Evolutionary conservation across 2,329 filamentous ascomycete genomes (phyloP).

Genomic region (Calonectria pseudoreteaudii): DNA sequence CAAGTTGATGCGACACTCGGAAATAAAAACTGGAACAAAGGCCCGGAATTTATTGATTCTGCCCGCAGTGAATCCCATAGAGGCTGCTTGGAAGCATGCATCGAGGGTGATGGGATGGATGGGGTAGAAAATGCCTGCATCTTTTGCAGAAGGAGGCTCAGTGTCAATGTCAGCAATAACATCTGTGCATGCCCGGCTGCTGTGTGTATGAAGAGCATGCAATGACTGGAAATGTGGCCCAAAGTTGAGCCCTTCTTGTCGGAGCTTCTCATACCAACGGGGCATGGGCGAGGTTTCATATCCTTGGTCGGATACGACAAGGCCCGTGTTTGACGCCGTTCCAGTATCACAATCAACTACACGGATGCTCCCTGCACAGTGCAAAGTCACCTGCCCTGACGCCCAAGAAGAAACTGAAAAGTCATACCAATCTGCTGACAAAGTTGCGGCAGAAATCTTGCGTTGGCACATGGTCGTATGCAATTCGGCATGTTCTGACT

Average conservation of each 20-base stretch:
- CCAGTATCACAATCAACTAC: background rate
- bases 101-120: background rate
- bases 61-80: background rate
- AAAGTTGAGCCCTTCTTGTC: constrained; percentile 3
- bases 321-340: background rate
- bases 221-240: background rate
- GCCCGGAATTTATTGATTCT: background rate
- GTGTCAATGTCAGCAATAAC: background rate
- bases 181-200: background rate
- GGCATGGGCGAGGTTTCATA: background rate
- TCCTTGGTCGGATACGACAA: background rate
- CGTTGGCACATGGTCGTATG: background rate
- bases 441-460: background rate
- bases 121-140: background rate
- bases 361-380: background rate
- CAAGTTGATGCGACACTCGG: background rate
- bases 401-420: background rate
- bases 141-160: background rate
- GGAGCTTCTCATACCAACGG: background rate
- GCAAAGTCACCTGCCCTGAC: background rate
- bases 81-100: background rate
- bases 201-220: background rate
- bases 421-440: background rate
- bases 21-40: background rate
- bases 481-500: background rate